These are phyloP conservation scores for Chlorella sp. DNA, from an alignment of 139 green algal genomes.

Conservation along the genomic window DNA sequence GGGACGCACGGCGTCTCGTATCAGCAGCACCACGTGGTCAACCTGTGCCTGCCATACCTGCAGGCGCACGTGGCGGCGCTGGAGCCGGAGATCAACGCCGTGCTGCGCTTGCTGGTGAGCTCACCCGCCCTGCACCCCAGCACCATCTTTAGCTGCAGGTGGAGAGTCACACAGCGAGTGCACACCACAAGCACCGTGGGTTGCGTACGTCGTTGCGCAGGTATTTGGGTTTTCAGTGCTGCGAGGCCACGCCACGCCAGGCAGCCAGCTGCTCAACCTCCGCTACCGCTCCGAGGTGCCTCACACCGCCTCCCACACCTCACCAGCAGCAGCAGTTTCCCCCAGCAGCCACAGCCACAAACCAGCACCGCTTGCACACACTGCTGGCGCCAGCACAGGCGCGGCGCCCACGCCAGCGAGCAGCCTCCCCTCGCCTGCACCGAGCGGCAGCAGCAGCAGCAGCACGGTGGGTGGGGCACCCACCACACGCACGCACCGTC, in stretches of 20 bases:
- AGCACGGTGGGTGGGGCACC: neutral
- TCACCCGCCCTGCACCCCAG: neutral
- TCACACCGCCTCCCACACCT: too few species aligned
- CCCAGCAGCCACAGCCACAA: neutral
- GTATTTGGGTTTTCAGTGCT: conserved; percentile 64
- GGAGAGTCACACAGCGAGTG: neutral
- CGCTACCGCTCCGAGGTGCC: conserved; percentile 72
- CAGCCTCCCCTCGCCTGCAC: too few species aligned
- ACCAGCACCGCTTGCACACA: too few species aligned
- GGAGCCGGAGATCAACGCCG: neutral
- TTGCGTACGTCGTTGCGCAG: conserved; percentile 23
- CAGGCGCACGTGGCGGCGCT: neutral
- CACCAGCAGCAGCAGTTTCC: too few species aligned
- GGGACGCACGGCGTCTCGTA: too few species aligned
- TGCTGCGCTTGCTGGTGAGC: conserved; percentile 13
- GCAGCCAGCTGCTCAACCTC: conserved; percentile 84
- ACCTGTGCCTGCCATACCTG: too few species aligned
- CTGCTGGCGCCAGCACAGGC: too few species aligned
- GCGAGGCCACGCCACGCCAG: conserved; percentile 61
- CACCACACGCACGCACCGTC: neutral
- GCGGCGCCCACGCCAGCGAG: too few species aligned
- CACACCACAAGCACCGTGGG: neutral
- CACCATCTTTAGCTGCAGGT: neutral
- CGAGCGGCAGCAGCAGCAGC: conserved; percentile 1
- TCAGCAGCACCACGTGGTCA: too few species aligned